Percentiles rank a stretch among this genome's conserved stretches.
Evolutionary conservation across 1,284 basidiomycete species (phyloP).

Genomic region (Anthracocystis setariae): DNA sequence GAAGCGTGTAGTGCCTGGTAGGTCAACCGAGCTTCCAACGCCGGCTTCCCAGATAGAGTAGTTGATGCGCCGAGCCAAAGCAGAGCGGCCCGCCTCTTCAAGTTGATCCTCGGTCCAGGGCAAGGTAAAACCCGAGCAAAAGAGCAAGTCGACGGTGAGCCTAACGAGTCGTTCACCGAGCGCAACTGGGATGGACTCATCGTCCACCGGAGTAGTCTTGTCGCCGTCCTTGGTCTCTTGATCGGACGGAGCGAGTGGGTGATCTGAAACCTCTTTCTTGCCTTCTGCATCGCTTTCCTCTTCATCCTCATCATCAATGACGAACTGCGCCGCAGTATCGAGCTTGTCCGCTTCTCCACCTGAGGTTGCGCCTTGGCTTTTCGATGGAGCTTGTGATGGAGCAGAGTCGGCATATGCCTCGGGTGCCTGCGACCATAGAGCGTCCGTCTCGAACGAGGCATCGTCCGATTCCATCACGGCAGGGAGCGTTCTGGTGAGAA

Average conservation of each 20-base stretch:
- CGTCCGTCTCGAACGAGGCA: constrained; percentile 31
- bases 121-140: constrained; percentile 64
- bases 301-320: constrained; percentile 60
- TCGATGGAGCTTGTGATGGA: neutral
- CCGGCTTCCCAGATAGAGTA: constrained; percentile 65
- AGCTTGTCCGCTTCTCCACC: constrained; percentile 40
- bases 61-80: constrained; percentile 14
- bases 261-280: constrained; percentile 17
- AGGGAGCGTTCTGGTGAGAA: constrained; percentile 60
- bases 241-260: constrained; percentile 29
- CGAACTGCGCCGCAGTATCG: constrained; percentile 57
- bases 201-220: constrained; percentile 2
- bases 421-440: constrained; percentile 46
- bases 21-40: constrained; percentile 60
- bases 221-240: neutral
- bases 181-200: constrained; percentile 21
- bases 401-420: constrained; percentile 16
- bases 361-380: neutral
- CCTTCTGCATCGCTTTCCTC: constrained; percentile 19
- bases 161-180: constrained; percentile 50
- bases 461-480: constrained; percentile 46
- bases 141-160: constrained; percentile 59
- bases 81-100: constrained; percentile 4
- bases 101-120: constrained; percentile 65
- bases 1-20: constrained; percentile 38